These are phyloP conservation scores for Dalbergia oliveri DNA, from an alignment of 306 rosid genomes.

Conservation along the genomic window DNA sequence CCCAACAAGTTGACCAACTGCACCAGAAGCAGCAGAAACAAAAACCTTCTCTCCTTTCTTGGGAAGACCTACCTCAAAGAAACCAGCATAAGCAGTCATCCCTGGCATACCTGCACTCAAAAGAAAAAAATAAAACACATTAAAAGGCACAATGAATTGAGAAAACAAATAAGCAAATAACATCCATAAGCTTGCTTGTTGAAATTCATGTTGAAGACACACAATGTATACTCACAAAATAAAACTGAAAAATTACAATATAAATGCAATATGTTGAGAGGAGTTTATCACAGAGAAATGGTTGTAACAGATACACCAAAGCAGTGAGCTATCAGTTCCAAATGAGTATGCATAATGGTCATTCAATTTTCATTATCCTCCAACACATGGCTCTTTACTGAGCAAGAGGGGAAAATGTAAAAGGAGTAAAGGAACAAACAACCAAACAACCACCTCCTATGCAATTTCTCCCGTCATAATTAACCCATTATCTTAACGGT, in stretches of 20 bases:
- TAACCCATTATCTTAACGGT: not conserved
- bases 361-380: not conserved
- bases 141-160: not conserved
- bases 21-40: constrained; percentile 53
- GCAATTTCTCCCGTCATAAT: not conserved
- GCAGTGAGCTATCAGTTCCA: not conserved
- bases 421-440: not conserved
- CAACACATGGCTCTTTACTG: no score
- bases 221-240: not conserved
- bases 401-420: not conserved
- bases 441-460: not conserved
- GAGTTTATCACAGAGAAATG: not conserved
- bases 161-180: not conserved
- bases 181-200: constrained; percentile 6
- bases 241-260: not conserved
- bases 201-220: constrained; percentile 1
- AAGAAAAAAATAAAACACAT: not conserved
- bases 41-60: constrained; percentile 56
- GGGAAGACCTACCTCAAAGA: constrained; percentile 51
- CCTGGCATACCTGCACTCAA: constrained; percentile 57
- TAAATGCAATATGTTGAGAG: not conserved
- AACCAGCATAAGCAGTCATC: constrained; percentile 53
- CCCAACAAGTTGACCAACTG: constrained; percentile 54
- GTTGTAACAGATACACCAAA: not conserved
- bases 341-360: not conserved